Evolutionary conservation across 192 early-diverging fungal species (phyloP), one percentile per base, ranked within the genome.

Genomic region (Gorgonomyces haynaldii): DNA sequence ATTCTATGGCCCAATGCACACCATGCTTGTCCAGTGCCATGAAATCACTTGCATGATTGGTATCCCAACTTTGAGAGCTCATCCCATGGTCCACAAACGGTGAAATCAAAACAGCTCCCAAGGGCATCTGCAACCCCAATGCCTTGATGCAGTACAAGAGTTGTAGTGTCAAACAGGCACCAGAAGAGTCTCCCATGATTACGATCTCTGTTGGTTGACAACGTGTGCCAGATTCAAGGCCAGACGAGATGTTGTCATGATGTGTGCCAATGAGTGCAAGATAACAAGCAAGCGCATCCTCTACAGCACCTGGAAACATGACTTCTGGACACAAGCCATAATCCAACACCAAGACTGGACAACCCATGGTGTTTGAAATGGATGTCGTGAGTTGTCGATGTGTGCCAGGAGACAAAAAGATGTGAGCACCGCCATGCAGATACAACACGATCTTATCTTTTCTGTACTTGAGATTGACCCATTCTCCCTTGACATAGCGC

Each of bases 91-190:
- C 56, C 20, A 59, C 39, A 29, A 58, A 83, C 13, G 81, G 81
- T 24, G 79, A 81, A 21, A 75, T 37, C 8, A 64, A 52, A 31
- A 83, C 65, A 0, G 65, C 56, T 1, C 72, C 79, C 3, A 57
- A 65, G 5, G 79, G 72, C 26, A 68, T 45, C 5, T 69, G 72
- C 19, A 83, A 42, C 1, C 66, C 60, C 3, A 66, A 52, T 46
- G 69, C 69, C 31, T 73, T 59, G 6, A 83, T 56, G 1, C 59
- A 64, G 1, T 79, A 39, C 45, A 78, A 53, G 6, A 50, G 23
- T 39, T 64, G 62, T 19, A 55, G 21, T 22, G 44, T 29, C 9
- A 64, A 26, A 27, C 45, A 54, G 5, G 50, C 55, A 0, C 62
- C 62, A 23, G 37, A 42, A 21, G 42, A 38, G 41, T 64, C 62